Conservation (phyloP, 2,329 filamentous ascomycete genomes). For the Coniochaeta hoffmannii region DNA sequence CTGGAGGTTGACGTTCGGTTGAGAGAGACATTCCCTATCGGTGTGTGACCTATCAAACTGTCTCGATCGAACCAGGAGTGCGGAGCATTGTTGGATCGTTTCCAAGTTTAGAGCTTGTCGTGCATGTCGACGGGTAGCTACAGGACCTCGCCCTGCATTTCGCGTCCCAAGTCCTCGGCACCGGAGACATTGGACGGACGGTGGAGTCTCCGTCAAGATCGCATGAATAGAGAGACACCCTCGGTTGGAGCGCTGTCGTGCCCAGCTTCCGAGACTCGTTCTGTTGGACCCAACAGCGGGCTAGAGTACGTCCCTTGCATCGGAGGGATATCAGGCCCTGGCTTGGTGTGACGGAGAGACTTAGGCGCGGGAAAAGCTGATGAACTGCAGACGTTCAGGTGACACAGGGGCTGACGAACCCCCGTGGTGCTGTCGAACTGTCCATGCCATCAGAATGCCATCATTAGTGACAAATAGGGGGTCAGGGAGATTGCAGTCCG, state of each 20-base stretch:
- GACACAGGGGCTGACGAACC: not conserved
- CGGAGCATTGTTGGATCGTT: slow-evolving; percentile 5
- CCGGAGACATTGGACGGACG: not conserved
- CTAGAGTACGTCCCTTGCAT: not conserved
- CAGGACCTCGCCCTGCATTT: not conserved
- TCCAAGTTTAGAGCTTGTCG: not conserved
- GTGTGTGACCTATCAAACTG: not conserved
- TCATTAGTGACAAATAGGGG: not conserved
- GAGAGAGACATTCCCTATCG: not conserved
- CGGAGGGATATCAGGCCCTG: not conserved
- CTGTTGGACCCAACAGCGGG: not conserved
- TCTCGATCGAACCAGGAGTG: not conserved
- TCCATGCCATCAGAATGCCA: not conserved
- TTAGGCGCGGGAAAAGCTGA: not conserved
- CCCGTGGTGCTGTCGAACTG: not conserved
- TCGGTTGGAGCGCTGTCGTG: not conserved
- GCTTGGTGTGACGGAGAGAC: not conserved
- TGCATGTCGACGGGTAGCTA: slow-evolving; percentile 3
- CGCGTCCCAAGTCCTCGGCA: slow-evolving; percentile 4
- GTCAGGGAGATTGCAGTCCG: not conserved
- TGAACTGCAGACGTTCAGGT: not conserved
- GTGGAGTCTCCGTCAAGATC: not conserved
- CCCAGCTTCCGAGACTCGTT: not conserved
- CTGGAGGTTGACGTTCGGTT: not conserved
- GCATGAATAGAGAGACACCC: not conserved